phyloP scores from a whole-genome alignment of 1,284 basidiomycete genomes.

The Melampsora americana region DNA sequence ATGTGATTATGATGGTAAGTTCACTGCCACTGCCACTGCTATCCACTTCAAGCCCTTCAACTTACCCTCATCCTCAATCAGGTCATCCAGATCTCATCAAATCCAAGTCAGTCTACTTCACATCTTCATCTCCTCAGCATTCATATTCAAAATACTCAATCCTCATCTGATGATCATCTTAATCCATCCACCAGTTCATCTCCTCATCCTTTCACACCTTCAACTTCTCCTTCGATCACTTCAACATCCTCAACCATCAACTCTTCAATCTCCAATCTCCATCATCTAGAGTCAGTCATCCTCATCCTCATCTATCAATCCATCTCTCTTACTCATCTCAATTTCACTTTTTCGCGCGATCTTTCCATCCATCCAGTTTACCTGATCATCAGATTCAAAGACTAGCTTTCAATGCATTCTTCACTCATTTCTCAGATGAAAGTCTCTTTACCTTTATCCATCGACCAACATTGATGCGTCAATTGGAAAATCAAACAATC shows the following conservation, averaged over 20 bases:
- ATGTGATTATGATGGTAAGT: conserved; percentile 48
- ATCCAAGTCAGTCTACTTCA: neutral
- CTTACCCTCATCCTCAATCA: no score
- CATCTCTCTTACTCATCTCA: conserved; percentile 46
- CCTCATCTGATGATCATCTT: conserved; percentile 9
- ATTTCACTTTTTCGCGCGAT: neutral
- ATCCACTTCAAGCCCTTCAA: no score
- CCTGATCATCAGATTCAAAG: neutral
- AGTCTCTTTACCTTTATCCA: conserved; percentile 7
- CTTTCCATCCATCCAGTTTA: neutral
- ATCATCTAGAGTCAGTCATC: conserved; percentile 33
- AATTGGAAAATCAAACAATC: neutral
- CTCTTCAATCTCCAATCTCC: conserved; percentile 20
- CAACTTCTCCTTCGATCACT: no score
- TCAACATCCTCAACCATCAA: neutral
- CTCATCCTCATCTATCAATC: conserved; percentile 43
- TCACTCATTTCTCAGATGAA: conserved; percentile 7
- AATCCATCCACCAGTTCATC: neutral
- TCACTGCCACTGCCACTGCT: no score
- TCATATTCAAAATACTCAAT: conserved; percentile 44
- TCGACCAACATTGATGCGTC: conserved; percentile 2
- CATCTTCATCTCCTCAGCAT: no score
- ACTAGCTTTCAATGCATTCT: neutral
- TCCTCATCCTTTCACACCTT: no score
- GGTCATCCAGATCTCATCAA: neutral